Evolutionary conservation across 1,139 yeast species (phyloP).

Genomic region (Pichia inconspicua): DNA sequence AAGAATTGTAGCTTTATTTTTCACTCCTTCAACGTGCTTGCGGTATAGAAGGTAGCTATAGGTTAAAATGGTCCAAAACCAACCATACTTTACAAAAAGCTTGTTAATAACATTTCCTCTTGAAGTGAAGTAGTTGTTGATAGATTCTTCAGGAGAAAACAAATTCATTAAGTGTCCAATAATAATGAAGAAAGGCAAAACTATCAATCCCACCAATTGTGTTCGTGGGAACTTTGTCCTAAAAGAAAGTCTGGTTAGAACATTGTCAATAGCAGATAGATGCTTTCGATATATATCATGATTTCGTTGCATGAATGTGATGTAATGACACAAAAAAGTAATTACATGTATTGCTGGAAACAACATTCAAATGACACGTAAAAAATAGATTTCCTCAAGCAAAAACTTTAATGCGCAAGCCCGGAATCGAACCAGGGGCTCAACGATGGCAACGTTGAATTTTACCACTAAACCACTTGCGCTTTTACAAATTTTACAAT

Average conservation of each 20-base stretch:
- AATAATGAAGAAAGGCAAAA: slow-evolving; percentile 6
- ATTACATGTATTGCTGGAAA: no score
- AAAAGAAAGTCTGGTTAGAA: background rate
- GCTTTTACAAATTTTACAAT: background rate
- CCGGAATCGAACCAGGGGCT: slow-evolving; percentile 17
- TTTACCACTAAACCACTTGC: slow-evolving; percentile 16
- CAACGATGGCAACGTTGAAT: slow-evolving; percentile 16
- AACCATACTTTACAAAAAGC: slow-evolving; percentile 76
- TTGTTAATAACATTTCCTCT: slow-evolving; percentile 63
- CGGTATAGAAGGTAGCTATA: slow-evolving; percentile 19
- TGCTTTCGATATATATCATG: background rate
- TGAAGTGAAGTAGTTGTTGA: slow-evolving; percentile 50
- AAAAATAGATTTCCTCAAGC: background rate
- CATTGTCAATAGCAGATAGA: background rate
- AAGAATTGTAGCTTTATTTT: slow-evolving; percentile 13
- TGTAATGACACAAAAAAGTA: no score
- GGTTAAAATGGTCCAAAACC: slow-evolving; percentile 80
- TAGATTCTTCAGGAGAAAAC: slow-evolving; percentile 26
- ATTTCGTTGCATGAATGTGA: background rate
- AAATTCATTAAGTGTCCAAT: slow-evolving; percentile 9
- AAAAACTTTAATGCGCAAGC: slow-evolving; percentile 11
- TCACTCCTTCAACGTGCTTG: background rate
- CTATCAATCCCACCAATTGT: slow-evolving; percentile 4
- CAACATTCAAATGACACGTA: background rate
- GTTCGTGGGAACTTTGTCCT: slow-evolving; percentile 2